These are phyloP conservation scores for Tarenaya hassleriana DNA, from an alignment of 345 rosid species.

Conservation along the genomic window DNA sequence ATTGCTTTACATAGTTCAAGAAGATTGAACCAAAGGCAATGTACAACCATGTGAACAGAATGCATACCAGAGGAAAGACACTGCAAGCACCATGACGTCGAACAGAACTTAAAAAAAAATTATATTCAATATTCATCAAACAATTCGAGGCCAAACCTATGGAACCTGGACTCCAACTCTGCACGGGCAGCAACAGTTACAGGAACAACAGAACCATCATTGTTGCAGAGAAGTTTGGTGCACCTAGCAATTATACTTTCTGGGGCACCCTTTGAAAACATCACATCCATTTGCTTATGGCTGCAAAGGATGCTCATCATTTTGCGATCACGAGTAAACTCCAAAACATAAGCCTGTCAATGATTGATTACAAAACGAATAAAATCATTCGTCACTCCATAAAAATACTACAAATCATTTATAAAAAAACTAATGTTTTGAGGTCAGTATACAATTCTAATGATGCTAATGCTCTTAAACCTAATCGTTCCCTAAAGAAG, in stretches of 20 bases:
- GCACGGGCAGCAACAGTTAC: constrained; percentile 56
- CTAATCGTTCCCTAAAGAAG: neutral
- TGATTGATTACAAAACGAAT: constrained; percentile 17
- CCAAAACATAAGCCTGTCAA: constrained; percentile 74
- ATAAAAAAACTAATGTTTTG: neutral
- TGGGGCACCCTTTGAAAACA: constrained; percentile 98
- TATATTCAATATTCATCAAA: neutral
- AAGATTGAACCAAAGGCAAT: no score
- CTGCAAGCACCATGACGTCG: constrained; percentile 13
- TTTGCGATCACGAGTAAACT: constrained; percentile 96
- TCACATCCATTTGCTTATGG: constrained; percentile 58
- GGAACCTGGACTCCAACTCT: constrained; percentile 75
- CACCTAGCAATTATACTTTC: constrained; percentile 88
- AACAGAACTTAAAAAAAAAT: neutral
- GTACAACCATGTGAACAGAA: no score
- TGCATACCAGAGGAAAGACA: neutral
- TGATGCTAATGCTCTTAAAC: neutral
- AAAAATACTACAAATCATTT: constrained; percentile 8
- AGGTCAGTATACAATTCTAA: constrained; percentile 6
- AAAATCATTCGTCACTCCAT: constrained; percentile 21
- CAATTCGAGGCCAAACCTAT: constrained; percentile 41
- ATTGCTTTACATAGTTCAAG: no score
- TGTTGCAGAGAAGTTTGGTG: constrained; percentile 69
- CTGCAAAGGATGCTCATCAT: constrained; percentile 96
- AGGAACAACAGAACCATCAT: constrained; percentile 74